Evolutionary conservation across 305 asterid species (phyloP).

Genomic region (Fraxinus latifolia): DNA sequence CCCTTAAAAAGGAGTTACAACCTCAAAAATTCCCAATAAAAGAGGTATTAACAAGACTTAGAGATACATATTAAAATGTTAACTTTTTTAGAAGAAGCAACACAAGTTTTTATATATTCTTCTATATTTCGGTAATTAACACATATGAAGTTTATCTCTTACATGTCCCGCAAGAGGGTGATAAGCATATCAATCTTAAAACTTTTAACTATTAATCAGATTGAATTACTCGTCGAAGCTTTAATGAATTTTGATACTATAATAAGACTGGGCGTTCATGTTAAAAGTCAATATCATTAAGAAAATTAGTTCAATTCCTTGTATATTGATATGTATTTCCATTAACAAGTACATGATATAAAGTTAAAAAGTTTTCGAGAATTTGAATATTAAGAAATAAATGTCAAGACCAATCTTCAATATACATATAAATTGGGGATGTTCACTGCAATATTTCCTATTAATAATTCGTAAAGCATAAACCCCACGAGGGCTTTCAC

Average conservation of each 20-base stretch:
- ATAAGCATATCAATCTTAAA: not conserved
- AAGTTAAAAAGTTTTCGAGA: not conserved
- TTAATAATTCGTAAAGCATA: not conserved
- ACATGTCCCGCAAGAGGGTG: not conserved
- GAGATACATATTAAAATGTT: not conserved
- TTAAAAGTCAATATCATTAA: not conserved
- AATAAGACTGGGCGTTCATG: not conserved
- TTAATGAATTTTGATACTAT: not conserved
- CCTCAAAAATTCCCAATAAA: no score
- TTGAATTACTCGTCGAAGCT: not conserved
- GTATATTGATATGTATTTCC: not conserved
- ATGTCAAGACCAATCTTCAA: not conserved
- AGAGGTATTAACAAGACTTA: no score
- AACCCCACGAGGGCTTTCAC: conserved; percentile 10
- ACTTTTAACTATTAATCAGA: no score
- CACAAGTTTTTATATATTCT: no score
- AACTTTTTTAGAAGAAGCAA: no score
- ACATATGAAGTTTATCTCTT: not conserved
- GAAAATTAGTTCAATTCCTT: not conserved
- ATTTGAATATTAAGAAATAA: not conserved
- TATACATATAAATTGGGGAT: not conserved
- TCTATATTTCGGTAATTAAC: not conserved
- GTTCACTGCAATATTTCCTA: not conserved
- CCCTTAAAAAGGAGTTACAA: not conserved
- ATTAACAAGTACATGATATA: not conserved